A percentile compares a stretch with the other conserved stretches of the same genome.
phyloP scores from a whole-genome alignment of 1,284 basidiomycete genomes.

The Sanghuangporus baumii region DNA sequence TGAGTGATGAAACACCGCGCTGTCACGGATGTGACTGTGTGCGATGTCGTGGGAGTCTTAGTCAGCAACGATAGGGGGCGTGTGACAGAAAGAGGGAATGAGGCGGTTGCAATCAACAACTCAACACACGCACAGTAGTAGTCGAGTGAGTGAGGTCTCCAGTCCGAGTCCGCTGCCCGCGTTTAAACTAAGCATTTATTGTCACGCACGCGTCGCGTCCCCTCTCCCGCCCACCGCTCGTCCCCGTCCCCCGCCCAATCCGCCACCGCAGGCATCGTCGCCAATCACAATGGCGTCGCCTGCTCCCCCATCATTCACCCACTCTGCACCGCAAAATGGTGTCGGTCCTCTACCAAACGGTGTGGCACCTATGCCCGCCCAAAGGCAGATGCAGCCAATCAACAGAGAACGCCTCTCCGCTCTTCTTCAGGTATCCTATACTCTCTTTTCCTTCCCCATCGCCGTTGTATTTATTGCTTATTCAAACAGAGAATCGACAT shows the following conservation, averaged over 20 bases:
- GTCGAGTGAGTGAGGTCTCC: too few species aligned
- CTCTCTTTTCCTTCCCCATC: not conserved
- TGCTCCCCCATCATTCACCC: slow-evolving; percentile 9
- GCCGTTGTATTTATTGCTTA: not conserved
- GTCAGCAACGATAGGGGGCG: not conserved
- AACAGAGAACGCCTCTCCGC: slow-evolving; percentile 10
- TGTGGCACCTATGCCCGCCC: slow-evolving; percentile 6
- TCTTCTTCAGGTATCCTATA: slow-evolving; percentile 3
- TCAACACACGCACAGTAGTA: not conserved
- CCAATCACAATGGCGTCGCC: slow-evolving; percentile 13
- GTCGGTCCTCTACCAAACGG: slow-evolving; percentile 11
- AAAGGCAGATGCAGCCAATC: slow-evolving; percentile 5
- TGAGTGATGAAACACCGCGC: not conserved
- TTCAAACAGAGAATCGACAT: slow-evolving; percentile 29
- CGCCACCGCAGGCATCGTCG: not conserved
- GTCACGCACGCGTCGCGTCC: slow-evolving; percentile 1
- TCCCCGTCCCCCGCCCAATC: not conserved
- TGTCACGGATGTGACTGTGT: not conserved
- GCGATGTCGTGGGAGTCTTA: not conserved
- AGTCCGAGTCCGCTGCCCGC: not conserved
- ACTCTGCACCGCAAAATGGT: slow-evolving; percentile 5
- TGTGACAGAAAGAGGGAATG: not conserved
- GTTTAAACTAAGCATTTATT: not conserved
- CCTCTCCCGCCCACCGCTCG: not conserved
- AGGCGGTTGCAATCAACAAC: not conserved